phyloP scores from a whole-genome alignment of 2,329 filamentous ascomycete genomes.

The Xylogone sp. region DNA sequence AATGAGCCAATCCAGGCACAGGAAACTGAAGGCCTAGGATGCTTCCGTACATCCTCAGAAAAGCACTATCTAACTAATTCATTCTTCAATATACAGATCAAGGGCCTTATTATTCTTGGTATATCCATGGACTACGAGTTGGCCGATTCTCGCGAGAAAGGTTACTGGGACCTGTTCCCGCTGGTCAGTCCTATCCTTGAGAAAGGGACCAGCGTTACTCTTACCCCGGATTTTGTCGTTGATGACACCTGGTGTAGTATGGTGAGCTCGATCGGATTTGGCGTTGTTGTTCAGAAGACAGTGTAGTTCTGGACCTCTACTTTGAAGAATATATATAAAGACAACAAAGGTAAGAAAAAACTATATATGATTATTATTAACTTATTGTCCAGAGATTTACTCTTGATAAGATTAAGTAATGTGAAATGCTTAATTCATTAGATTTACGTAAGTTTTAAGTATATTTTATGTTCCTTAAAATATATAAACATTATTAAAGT shows the following conservation, averaged over 20 bases:
- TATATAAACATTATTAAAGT: too few species aligned
- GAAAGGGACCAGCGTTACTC: constrained; percentile 33
- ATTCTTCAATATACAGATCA: constrained; percentile 35
- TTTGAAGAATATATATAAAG: constrained; percentile 42
- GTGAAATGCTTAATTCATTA: constrained; percentile 49
- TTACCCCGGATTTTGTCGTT: constrained; percentile 44
- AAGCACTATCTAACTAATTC: too few species aligned
- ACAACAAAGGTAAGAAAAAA: constrained; percentile 46
- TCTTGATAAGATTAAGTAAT: constrained; percentile 41
- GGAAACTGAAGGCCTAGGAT: too few species aligned
- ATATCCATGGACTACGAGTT: constrained; percentile 53
- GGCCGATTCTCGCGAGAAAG: constrained; percentile 37
- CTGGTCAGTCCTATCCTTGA: constrained; percentile 35
- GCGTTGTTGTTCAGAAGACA: constrained; percentile 32
- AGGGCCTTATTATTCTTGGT: constrained; percentile 44
- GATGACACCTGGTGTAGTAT: constrained; percentile 43
- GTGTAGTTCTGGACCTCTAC: constrained; percentile 42
- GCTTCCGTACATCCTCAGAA: too few species aligned
- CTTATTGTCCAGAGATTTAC: constrained; percentile 43
- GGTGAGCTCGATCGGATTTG: constrained; percentile 43
- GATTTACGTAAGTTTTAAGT: constrained; percentile 37
- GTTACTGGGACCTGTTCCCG: constrained; percentile 45
- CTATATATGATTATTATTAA: constrained; percentile 41
- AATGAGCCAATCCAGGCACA: too few species aligned
- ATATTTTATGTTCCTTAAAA: background rate